Conservation (phyloP, 2,329 filamentous ascomycete species). For the Penicillium sp. region DNA sequence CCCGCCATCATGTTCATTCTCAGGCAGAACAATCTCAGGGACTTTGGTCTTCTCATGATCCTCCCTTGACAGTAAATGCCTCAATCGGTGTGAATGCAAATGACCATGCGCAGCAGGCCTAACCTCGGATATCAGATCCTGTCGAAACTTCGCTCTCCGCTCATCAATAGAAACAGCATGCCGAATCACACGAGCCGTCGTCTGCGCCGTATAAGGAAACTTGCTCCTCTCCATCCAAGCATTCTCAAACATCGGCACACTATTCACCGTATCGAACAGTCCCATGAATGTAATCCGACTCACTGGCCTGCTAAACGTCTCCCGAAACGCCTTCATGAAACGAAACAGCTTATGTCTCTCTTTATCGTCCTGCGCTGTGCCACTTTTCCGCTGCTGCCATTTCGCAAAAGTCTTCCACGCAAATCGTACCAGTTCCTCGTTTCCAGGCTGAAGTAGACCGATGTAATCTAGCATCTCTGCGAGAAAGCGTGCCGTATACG, state of each 20-base stretch:
- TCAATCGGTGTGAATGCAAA: slow-evolving; percentile 31
- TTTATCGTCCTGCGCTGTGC: slow-evolving; percentile 31
- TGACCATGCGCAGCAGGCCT: slow-evolving; percentile 31
- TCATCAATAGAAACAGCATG: slow-evolving; percentile 64
- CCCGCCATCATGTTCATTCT: not conserved
- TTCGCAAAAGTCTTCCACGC: slow-evolving; percentile 67
- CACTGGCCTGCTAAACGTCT: slow-evolving; percentile 78
- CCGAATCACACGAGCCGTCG: slow-evolving; percentile 59
- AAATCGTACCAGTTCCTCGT: slow-evolving; percentile 82
- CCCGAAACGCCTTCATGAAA: slow-evolving; percentile 80
- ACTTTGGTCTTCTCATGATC: slow-evolving; percentile 12
- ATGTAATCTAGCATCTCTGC: slow-evolving; percentile 86
- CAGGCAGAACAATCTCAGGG: slow-evolving; percentile 16
- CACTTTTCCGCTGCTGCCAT: slow-evolving; percentile 42
- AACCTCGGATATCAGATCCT: slow-evolving; percentile 55
- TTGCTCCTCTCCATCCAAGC: slow-evolving; percentile 74
- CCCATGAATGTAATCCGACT: slow-evolving; percentile 75
- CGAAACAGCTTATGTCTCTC: slow-evolving; percentile 61
- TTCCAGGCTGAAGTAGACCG: slow-evolving; percentile 76
- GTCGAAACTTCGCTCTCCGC: slow-evolving; percentile 61
- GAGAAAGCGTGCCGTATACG: slow-evolving; percentile 74
- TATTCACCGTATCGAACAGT: slow-evolving; percentile 81
- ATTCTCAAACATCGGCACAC: slow-evolving; percentile 75
- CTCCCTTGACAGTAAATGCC: slow-evolving; percentile 11
- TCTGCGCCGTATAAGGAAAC: slow-evolving; percentile 65